phyloP scores from a whole-genome alignment of 768 basidiomycete species.

The Pulveroboletus frians region DNA sequence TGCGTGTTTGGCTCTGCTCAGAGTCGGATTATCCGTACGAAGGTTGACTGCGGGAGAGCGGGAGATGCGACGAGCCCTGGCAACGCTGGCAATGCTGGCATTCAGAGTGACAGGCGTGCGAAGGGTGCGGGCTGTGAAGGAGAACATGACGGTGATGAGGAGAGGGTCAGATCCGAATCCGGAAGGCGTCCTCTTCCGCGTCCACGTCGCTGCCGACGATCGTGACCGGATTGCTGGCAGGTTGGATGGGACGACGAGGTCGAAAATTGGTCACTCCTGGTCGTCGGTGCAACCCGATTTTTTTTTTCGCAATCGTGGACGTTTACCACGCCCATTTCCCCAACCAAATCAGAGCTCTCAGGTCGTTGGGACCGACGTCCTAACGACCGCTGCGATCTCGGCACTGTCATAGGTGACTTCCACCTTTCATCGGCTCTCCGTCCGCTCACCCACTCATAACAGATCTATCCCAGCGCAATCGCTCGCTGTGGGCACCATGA shows the following conservation, averaged over 20 bases:
- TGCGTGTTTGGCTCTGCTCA: not conserved
- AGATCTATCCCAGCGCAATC: not conserved
- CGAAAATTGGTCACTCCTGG: not conserved
- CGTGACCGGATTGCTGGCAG: not conserved
- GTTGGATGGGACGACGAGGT: too few relatives aligned
- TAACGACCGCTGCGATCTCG: not conserved
- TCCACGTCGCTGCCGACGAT: too few relatives aligned
- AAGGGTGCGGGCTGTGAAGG: constrained; percentile 3
- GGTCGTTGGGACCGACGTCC: not conserved
- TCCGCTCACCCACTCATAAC: not conserved
- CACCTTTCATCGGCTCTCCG: not conserved
- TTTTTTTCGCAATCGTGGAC: not conserved
- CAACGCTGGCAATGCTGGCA: not conserved
- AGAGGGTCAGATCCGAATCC: not conserved
- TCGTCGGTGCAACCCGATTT: not conserved
- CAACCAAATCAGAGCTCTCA: not conserved
- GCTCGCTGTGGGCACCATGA: constrained; percentile 11
- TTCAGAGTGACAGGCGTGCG: not conserved
- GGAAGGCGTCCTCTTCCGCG: not conserved
- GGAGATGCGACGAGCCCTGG: constrained; percentile 13
- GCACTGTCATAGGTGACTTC: not conserved
- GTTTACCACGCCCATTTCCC: not conserved
- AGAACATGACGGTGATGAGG: constrained; percentile 3
- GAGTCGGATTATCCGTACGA: constrained; percentile 6
- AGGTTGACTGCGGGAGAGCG: not conserved